Evolutionary conservation across 768 basidiomycete genomes (phyloP), one percentile per base, ranked within the genome.

Genomic region (Daedalea quercina): DNA sequence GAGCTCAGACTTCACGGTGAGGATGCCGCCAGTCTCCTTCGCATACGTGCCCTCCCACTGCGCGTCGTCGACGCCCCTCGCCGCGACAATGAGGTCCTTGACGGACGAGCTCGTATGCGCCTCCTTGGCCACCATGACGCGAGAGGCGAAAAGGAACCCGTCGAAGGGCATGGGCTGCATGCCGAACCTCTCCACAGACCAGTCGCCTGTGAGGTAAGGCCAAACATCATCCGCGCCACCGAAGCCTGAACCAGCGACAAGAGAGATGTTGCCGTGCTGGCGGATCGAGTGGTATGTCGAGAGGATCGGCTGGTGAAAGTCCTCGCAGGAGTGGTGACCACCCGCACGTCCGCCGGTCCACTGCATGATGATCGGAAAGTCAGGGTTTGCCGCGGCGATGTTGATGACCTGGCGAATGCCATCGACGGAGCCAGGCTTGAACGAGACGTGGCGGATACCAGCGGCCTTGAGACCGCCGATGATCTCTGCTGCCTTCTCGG

Each of bases 301-400:
- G 47, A 98, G 75, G 60, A 97, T 82, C 0, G 96, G 95, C 68
- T 94, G 93, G 63, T 97, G 95, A 81, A 98, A 94, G 67, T 99
- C 96, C 68, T 99, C 96, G 69, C 85, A 98, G 2, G 91, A 94
- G 73, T 98, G 96, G 62, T 99, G 96, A 47, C 96, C 96, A 56
- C 96, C 96, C 19, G 94, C 96, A 60, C 96, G 92, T 33, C 96
- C 96, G 62, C 96, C 96, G 47, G 96, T 99, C 96, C 96, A 98
- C 66, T 98, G 96, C 57, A 97, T 75, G 70, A 99, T 94, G 70
- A 99, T 84, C 9, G 96, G 95, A 78, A 91, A 98, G 72, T 92
- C 85, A 28, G 95, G 87, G 69, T 97, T 94, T 50, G 92, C 79
- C 34, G 87, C 80, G 25, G 95, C 96, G 58, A 98, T 98, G 74